Evolutionary conservation across 2,329 filamentous ascomycete species (phyloP), one percentile per base, ranked within the genome.

Genomic region (Ampelomyces quisqualis): DNA sequence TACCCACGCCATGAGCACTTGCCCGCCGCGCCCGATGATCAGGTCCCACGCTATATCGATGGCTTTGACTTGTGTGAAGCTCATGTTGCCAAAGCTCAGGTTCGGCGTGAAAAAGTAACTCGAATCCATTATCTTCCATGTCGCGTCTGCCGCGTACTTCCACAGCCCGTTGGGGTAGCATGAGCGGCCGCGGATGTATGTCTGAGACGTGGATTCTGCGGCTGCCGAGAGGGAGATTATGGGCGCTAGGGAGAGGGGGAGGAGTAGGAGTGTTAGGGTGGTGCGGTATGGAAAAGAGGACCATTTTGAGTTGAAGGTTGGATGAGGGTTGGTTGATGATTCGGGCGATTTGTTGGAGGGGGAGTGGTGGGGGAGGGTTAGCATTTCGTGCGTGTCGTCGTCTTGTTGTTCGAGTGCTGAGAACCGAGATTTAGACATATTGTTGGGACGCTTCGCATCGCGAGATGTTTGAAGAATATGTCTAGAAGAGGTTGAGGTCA

Each of bases 1-100:
- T 2, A 68, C 52, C 39, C 45, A 61, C 18, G 56, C 59, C 1
- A 68, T 43, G 2, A 66, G 30, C 7, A 66, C 34, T 38, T 70
- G 68, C 2, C 57, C 61, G 2, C 67, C 67, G 36, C 68, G 45
- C 19, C 65, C 67, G 15, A 70, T 37, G 2, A 62, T 28, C n/a
- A 70, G 51, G 45, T 71, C 67, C 67, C 68, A 70, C 7, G 57
- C 43, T 14, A 69, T 55, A 32, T 70, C 66, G 21, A 71, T 62
- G 13, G 68, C 49, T 30, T 70, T 70, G 34, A 61, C 68, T 28
- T 60, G 51, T 2, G 63, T 62, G 35, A 70, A 70, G 0, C 58
- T 58, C 45, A 65, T 61, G 3, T 38, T 29, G n/a, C 61, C 65
- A 17, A 64, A 63, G 19, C 49, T 53, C 1, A 64, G 43, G 18